Evolutionary conservation across 192 early-diverging fungal species (phyloP), one percentile per base, ranked within the genome.

Genomic region (Coemansia sp.): DNA sequence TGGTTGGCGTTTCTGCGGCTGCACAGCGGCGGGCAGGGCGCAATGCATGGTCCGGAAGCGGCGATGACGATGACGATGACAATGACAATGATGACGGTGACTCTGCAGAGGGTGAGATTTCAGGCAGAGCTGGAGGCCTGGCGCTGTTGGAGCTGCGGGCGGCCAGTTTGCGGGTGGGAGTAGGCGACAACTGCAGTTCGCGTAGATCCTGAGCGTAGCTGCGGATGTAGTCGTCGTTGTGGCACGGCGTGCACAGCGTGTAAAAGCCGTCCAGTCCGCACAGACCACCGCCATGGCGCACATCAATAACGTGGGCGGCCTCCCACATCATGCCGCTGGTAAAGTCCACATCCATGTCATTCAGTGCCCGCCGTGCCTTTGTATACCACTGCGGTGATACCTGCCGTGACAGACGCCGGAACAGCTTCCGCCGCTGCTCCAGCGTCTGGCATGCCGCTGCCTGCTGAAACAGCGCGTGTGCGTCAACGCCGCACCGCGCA

Each of bases 301-400:
- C 69, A 19, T 78, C 75, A 33, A 78, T 53, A 13, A 47, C 51
- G 35, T 78, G 75, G 0, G 75, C 75, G 2, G 75, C 75, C 43
- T 78, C 75, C 75, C 75, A 78, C 52, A 78, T 71, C 75, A 72
- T 71, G 19, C 75, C 75, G 28, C 53, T 30, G n/a, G 47, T 63
- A 31, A 78, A 78, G 13, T 43, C 48, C 37, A 53, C 56, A 0
- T 65, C 60, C 53, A 71, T 63, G 61, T 54, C 61, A 6, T 44
- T 11, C 26, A 71, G 55, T 56, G 65, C 64, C 45, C 55, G 44
- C 16, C 50, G 46, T 10, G 59, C 50, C 40, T 67, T 68, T 19
- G 55, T 61, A 10, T 31, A 46, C 75, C 75, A 78, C 20, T 61
- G 64, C 11, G 64, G 60, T 21, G 46, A 48, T n/a, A 39, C 54